Percentiles rank a stretch among this genome's conserved stretches.
phyloP scores from a whole-genome alignment of 164 flowering plant genomes.

The Protea cynaroides region DNA sequence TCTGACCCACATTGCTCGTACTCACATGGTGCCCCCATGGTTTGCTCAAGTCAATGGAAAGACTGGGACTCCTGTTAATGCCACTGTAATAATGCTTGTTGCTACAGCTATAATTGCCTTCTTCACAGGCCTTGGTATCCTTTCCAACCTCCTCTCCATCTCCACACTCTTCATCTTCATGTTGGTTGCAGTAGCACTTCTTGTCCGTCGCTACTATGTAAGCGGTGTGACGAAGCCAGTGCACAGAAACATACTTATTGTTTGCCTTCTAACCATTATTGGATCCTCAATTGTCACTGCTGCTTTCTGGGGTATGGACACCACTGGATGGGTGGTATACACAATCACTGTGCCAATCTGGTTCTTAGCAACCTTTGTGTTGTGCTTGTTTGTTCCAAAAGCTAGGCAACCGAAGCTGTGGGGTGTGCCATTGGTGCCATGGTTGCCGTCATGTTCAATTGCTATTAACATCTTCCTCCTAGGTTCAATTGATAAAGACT shows the following conservation, averaged over 20 bases:
- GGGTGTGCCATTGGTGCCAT: constrained; percentile 63
- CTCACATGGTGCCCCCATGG: constrained; percentile 60
- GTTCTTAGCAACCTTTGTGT: constrained; percentile 40
- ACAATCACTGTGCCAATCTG: constrained; percentile 27
- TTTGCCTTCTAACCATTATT: constrained; percentile 30
- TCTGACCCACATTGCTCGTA: constrained; percentile 58
- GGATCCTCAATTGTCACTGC: constrained; percentile 38
- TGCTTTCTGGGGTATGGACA: constrained; percentile 24
- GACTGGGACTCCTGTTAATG: constrained; percentile 58
- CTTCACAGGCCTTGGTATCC: constrained; percentile 45
- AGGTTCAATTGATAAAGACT: constrained; percentile 44
- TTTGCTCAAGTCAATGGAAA: constrained; percentile 32
- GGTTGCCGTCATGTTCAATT: constrained; percentile 51
- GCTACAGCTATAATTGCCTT: constrained; percentile 34
- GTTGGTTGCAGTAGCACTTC: constrained; percentile 46
- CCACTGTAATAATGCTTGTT: constrained; percentile 40
- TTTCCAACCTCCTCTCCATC: constrained; percentile 49
- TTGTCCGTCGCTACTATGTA: constrained; percentile 49
- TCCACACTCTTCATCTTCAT: constrained; percentile 55
- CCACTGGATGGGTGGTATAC: constrained; percentile 38
- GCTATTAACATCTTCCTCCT: constrained; percentile 54
- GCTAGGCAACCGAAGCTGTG: constrained; percentile 46
- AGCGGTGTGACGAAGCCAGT: constrained; percentile 26
- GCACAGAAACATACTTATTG: constrained; percentile 33
- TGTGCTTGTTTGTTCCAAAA: constrained; percentile 28